Conservation (phyloP, 202 grass and related monocot genomes). For the Cymbopogon flexuosus region DNA sequence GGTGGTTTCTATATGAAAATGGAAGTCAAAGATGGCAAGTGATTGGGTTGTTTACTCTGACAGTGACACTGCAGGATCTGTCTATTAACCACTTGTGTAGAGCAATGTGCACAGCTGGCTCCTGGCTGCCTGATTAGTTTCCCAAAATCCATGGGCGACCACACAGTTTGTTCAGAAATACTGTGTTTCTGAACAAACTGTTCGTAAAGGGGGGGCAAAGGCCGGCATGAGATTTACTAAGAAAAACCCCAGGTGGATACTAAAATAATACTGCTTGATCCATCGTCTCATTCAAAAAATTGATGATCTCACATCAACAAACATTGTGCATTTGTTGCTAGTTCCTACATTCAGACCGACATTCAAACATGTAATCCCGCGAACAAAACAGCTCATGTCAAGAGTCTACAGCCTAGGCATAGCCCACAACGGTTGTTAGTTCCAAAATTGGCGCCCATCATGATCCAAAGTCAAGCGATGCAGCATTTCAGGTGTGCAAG, state of each 20-base stretch:
- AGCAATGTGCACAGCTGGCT: not conserved
- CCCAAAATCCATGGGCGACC: not conserved
- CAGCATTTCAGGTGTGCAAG: not conserved
- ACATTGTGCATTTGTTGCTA: not conserved
- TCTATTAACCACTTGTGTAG: not conserved
- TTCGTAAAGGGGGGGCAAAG: not conserved
- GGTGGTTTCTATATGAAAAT: not conserved
- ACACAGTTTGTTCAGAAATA: too few relatives aligned
- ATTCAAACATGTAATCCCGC: not conserved
- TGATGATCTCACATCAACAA: not conserved
- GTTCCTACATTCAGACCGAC: not conserved
- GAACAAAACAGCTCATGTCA: not conserved
- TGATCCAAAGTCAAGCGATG: not conserved
- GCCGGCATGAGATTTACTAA: not conserved
- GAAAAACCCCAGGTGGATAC: not conserved
- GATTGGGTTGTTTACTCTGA: not conserved
- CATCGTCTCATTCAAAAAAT: too few relatives aligned
- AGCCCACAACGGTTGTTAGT: not conserved
- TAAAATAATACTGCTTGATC: not conserved
- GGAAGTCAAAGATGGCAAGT: not conserved
- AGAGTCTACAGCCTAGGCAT: not conserved
- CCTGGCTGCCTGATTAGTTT: not conserved
- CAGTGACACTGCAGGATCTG: not conserved
- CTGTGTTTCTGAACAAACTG: not conserved
- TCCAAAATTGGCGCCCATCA: constrained; percentile 19